These are phyloP conservation scores for Amyloporia xantha DNA, from an alignment of 768 basidiomycete species.

Conservation along the genomic window DNA sequence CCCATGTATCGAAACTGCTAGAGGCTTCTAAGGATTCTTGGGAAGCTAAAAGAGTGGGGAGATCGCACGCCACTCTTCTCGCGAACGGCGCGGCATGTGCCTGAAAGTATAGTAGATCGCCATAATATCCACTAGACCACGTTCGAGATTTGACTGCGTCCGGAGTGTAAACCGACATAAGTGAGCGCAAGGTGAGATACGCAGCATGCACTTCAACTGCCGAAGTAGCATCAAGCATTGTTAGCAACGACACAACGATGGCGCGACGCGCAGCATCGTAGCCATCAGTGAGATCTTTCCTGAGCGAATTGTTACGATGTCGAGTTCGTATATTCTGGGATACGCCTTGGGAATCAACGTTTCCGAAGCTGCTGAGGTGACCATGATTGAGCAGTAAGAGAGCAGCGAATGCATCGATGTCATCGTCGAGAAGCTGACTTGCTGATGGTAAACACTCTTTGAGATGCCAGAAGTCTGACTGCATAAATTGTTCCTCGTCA, in stretches of 20 bases:
- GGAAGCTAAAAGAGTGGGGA: constrained; percentile 33
- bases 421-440: constrained; percentile 52
- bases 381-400: constrained; percentile 57
- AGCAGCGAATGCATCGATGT: constrained; percentile 66
- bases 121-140: constrained; percentile 26
- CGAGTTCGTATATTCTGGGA: constrained; percentile 36
- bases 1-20: constrained; percentile 55
- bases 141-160: constrained; percentile 23
- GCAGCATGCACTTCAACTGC: constrained; percentile 47
- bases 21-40: constrained; percentile 33
- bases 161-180: constrained; percentile 37
- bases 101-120: constrained; percentile 21
- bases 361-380: constrained; percentile 52
- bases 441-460: constrained; percentile 65
- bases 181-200: constrained; percentile 57
- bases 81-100: constrained; percentile 14
- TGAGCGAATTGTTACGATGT: constrained; percentile 15
- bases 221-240: constrained; percentile 49
- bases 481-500: constrained; percentile 40
- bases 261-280: constrained; percentile 35
- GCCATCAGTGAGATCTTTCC: neutral
- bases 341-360: too few relatives aligned
- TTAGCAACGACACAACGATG: constrained; percentile 47
- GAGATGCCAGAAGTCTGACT: constrained; percentile 75
- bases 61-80: constrained; percentile 24